Percentiles rank a stretch among this genome's conserved stretches.
Conservation (phyloP, 176 grass and related monocot species). For the Oryza punctata region DNA sequence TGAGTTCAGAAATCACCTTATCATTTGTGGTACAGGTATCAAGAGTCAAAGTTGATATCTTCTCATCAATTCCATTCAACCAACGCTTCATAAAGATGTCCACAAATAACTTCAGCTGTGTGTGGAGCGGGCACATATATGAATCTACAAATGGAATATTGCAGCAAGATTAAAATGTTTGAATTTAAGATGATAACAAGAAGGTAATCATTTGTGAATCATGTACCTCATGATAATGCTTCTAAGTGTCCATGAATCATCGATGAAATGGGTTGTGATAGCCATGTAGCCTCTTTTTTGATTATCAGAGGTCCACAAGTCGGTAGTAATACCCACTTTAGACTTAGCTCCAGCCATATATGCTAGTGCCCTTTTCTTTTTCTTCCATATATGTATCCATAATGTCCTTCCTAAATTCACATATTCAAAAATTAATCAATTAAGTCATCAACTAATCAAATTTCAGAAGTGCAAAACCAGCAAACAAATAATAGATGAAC, state of each 20-base stretch:
- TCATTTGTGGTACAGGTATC: not conserved
- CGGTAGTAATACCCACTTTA: not conserved
- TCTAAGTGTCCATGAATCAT: not conserved
- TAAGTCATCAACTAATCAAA: no score
- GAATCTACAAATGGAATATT: no score
- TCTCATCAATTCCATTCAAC: not conserved
- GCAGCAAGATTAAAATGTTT: not conserved
- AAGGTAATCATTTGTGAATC: not conserved
- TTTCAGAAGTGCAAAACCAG: no score
- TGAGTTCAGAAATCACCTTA: not conserved
- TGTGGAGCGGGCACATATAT: no score
- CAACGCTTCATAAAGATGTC: not conserved
- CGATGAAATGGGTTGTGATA: not conserved
- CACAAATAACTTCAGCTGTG: not conserved
- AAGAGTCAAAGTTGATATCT: not conserved
- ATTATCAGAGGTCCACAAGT: not conserved
- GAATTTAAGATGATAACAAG: not conserved
- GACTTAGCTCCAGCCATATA: not conserved
- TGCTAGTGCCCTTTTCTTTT: not conserved
- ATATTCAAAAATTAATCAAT: no score
- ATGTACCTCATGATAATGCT: not conserved
- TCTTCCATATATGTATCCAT: not conserved
- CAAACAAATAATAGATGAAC: no score
- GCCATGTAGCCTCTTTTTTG: conserved; percentile 5
- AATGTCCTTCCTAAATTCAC: not conserved